Base-by-base conservation (phyloP, 441 rosid genomes). In the Daphne laureola region DNA sequence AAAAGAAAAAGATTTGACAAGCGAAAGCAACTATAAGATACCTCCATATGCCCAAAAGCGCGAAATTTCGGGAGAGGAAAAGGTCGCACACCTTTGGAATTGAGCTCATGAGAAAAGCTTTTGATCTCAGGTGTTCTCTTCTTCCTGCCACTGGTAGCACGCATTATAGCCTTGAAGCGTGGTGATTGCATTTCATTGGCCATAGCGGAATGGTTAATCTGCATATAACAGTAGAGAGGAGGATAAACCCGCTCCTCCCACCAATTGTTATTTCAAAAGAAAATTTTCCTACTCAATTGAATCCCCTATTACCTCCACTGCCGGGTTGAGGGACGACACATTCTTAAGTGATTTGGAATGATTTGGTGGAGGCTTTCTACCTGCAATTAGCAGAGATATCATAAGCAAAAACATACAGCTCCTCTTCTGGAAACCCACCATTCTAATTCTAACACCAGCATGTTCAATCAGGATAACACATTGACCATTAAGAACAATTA, bases 61-160 rank as follows among this genome's bases (percentile, higher is more conserved):
- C 96, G 85, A 50, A 98, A 82, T 67, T 77, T 90, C 94, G 91
- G 78, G 26, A 88, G 78, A 1, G 98, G 98, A 61, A 90, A 94
- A 52, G 98, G 92, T 43, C 86, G 68, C 1, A 94, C 99, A 18
- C 99, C 99, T 80, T 87, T 94, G 42, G 99, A 94, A 71, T 90
- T 94, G 49, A 94, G 98, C 70, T 94, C 96, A 31, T 90, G 98
- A 61, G 99, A 94, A 81, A 87, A 94, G 73, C 96, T 86, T 72
- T 94, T 90, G 62, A 90, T 79, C 12, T 90, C 92, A 21, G 90
- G 83, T 42, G 86, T 68, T 72, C 73, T 90, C 82, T 82, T 90
- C 66, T 64, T 82, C 63, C 94, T 74, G 55, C 94, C 90, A 69
- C 94, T 86, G 0, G 99, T 90, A 31, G 86, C 82, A 36, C 85